A percentile compares a stretch with the other conserved stretches of the same genome.
Conservation (phyloP, 2,329 filamentous ascomycete genomes). For the Diaporthe sp. region DNA sequence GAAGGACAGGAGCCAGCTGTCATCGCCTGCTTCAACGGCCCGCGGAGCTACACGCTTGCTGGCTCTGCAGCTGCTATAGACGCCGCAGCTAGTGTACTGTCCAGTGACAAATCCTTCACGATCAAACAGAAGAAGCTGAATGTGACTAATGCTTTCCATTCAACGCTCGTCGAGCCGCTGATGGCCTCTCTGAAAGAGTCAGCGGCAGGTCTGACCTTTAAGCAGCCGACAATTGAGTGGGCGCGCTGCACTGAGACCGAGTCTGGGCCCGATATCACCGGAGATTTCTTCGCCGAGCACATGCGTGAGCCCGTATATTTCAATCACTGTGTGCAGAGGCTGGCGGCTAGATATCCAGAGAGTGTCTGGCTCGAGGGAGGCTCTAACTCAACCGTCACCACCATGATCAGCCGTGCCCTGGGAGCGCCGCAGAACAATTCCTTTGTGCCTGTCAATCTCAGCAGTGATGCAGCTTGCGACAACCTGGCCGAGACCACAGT, state of each 20-base stretch:
- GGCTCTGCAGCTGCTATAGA: conserved; percentile 53
- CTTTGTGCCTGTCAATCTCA: conserved; percentile 47
- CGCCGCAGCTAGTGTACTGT: conserved; percentile 44
- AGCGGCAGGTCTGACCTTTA: conserved; percentile 50
- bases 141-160: conserved; percentile 65
- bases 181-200: conserved; percentile 50
- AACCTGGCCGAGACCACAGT: conserved; percentile 47
- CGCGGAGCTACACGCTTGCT: conserved; percentile 57
- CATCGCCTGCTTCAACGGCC: conserved; percentile 65
- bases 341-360: conserved; percentile 41
- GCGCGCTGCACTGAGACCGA: conserved; percentile 41
- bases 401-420: conserved; percentile 50
- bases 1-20: conserved; percentile 5
- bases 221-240: conserved; percentile 51
- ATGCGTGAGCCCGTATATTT: conserved; percentile 61
- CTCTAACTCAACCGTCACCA: conserved; percentile 52
- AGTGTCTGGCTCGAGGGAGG: conserved; percentile 59
- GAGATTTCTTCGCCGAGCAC: conserved; percentile 52
- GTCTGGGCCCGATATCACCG: conserved; percentile 7
- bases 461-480: conserved; percentile 40
- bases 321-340: conserved; percentile 48
- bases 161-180: conserved; percentile 54
- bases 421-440: conserved; percentile 4
- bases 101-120: conserved; percentile 43
- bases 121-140: conserved; percentile 55